Percentiles rank a stretch among this genome's conserved stretches.
Conservation (phyloP, 352 stramenopile species). For the Plasmopara halstedii region DNA sequence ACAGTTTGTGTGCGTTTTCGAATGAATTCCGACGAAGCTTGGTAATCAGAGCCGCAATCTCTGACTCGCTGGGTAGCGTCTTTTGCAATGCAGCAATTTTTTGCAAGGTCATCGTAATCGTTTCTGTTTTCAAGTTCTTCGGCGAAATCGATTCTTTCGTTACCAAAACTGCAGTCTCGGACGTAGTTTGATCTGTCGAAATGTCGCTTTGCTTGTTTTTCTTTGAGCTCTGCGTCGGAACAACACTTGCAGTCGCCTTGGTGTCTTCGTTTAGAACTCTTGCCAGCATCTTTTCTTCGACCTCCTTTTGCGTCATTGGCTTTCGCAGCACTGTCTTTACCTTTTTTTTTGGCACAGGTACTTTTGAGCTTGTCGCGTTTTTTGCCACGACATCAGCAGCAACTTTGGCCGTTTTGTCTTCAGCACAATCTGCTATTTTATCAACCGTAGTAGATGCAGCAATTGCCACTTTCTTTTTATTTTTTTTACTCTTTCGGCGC, state of each 20-base stretch:
- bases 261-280: constrained; percentile 15
- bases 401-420: background rate
- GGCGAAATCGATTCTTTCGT: constrained; percentile 19
- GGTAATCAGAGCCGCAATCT: constrained; percentile 49
- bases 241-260: constrained; percentile 1
- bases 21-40: constrained; percentile 69
- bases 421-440: background rate
- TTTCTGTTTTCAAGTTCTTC: constrained; percentile 39
- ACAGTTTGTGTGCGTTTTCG: constrained; percentile 63
- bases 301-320: constrained; percentile 19
- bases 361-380: constrained; percentile 1
- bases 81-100: constrained; percentile 72
- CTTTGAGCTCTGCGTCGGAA: background rate
- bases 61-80: constrained; percentile 54
- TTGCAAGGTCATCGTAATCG: constrained; percentile 66
- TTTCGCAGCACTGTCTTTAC: constrained; percentile 15
- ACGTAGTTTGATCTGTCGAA: background rate
- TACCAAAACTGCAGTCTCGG: constrained; percentile 11
- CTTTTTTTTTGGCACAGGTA: constrained; percentile 1
- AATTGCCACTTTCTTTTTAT: constrained; percentile 19
- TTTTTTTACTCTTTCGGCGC: constrained; percentile 21
- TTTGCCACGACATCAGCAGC: background rate
- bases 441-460: background rate
- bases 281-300: constrained; percentile 30
- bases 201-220: constrained; percentile 9